Evolutionary conservation across 768 basidiomycete genomes (phyloP).

Genomic region (Lenzites betulinus): DNA sequence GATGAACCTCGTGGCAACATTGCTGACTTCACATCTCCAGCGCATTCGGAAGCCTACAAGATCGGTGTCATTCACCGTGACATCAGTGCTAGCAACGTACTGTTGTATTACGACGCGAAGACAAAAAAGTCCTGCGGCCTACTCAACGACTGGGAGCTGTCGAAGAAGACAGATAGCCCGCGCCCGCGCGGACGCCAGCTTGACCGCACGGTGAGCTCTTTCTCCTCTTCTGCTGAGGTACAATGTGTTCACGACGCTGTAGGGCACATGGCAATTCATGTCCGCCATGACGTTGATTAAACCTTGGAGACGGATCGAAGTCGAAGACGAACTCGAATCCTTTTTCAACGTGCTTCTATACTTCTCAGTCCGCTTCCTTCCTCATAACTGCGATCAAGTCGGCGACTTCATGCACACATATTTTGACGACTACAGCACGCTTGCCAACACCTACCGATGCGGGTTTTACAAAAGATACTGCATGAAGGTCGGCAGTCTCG

Average conservation of each 20-base stretch:
- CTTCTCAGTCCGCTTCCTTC: conserved; percentile 5
- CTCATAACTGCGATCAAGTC: conserved; percentile 1
- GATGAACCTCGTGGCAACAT: background rate
- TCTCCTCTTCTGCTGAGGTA: too few relatives aligned
- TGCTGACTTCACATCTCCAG: background rate
- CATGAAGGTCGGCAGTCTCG: too few relatives aligned
- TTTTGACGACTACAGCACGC: background rate
- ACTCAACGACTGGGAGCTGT: conserved; percentile 10
- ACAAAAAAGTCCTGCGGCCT: background rate
- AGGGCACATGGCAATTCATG: conserved; percentile 29
- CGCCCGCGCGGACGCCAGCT: background rate
- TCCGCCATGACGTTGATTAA: conserved; percentile 8
- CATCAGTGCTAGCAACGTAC: conserved; percentile 17
- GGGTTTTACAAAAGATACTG: background rate
- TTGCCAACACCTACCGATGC: background rate
- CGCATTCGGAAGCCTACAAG: conserved; percentile 8
- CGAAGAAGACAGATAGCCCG: background rate
- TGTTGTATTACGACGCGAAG: background rate
- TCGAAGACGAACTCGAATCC: conserved; percentile 25
- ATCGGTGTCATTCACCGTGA: conserved; percentile 8
- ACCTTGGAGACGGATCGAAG: background rate
- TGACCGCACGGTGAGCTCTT: background rate
- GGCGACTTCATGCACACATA: background rate
- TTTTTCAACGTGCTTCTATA: conserved; percentile 18
- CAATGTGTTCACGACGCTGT: background rate